Evolutionary conservation across 805 yeast species (phyloP).

Genomic region (Schwanniomyces vanrijiae): DNA sequence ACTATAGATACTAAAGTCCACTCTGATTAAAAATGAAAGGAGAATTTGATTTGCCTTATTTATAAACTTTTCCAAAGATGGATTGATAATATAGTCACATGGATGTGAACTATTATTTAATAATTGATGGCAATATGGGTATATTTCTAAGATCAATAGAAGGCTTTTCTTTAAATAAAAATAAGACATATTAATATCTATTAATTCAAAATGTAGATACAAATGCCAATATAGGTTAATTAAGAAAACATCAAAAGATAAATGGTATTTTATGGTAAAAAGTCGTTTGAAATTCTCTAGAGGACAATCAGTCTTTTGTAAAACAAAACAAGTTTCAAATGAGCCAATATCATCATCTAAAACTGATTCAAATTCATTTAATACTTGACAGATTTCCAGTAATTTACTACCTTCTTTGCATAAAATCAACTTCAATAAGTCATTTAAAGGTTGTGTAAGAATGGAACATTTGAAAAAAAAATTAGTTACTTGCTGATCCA

Average conservation of each 20-base stretch:
- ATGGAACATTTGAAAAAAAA: constrained; percentile 2
- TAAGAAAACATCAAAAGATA: not conserved
- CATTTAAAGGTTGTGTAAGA: not conserved
- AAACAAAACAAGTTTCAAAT: not conserved
- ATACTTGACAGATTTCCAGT: not conserved
- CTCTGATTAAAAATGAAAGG: not conserved
- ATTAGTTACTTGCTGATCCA: constrained; percentile 1
- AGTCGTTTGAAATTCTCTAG: not conserved
- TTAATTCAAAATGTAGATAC: not conserved
- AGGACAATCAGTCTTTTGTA: not conserved
- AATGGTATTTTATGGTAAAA: not conserved
- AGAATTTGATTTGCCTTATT: not conserved
- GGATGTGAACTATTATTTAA: not conserved
- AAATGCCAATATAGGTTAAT: not conserved
- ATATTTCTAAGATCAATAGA: constrained; percentile 1
- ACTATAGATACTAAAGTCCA: not conserved
- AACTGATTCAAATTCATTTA: not conserved
- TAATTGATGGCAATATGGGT: not conserved
- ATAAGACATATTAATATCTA: not conserved
- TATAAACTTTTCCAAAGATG: not conserved
- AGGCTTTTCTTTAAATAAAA: not conserved
- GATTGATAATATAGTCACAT: constrained; percentile 2
- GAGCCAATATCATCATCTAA: constrained; percentile 1
- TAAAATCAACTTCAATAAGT: not conserved
- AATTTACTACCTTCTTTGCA: not conserved